These are phyloP conservation scores for Aspergillus ochraceus DNA, from an alignment of 2,329 filamentous ascomycete genomes.

Conservation along the genomic window DNA sequence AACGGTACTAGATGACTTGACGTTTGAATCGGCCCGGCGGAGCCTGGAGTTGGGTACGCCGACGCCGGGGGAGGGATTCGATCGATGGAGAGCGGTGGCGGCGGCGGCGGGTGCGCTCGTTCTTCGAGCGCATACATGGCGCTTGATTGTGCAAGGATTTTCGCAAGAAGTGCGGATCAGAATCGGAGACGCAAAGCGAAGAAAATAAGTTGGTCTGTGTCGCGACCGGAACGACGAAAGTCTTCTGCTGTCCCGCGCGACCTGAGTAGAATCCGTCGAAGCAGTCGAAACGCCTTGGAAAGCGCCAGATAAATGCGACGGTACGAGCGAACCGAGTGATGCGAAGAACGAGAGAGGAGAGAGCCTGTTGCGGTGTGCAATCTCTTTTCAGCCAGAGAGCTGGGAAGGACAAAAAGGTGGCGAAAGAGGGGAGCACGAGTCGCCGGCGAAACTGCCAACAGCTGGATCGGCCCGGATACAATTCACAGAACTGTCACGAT, in stretches of 20 bases:
- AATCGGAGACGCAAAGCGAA: too few relatives aligned
- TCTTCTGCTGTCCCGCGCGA: constrained; percentile 7
- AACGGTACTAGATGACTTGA: constrained; percentile 40
- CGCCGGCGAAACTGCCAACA: constrained; percentile 6
- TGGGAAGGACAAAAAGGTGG: constrained; percentile 8
- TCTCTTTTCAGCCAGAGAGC: constrained; percentile 3
- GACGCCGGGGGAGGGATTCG: constrained; percentile 38
- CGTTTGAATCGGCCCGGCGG: constrained; percentile 31
- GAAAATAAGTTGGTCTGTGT: constrained; percentile 9
- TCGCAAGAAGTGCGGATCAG: not conserved
- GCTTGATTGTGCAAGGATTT: constrained; percentile 7
- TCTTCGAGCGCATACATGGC: constrained; percentile 41
- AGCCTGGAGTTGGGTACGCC: constrained; percentile 36
- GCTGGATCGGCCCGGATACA: not conserved
- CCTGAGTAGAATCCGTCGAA: not conserved
- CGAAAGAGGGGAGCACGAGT: constrained; percentile 15
- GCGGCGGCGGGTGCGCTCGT: constrained; percentile 35
- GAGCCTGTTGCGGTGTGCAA: constrained; percentile 10
- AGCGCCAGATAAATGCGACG: not conserved
- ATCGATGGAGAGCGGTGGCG: constrained; percentile 42
- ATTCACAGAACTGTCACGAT: constrained; percentile 4
- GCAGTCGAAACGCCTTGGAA: not conserved
- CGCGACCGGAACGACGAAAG: constrained; percentile 11
- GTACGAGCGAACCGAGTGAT: not conserved
- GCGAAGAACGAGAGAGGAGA: not conserved